These are phyloP conservation scores for Calonectria montana DNA, from an alignment of 2,329 filamentous ascomycete genomes.

Conservation along the genomic window DNA sequence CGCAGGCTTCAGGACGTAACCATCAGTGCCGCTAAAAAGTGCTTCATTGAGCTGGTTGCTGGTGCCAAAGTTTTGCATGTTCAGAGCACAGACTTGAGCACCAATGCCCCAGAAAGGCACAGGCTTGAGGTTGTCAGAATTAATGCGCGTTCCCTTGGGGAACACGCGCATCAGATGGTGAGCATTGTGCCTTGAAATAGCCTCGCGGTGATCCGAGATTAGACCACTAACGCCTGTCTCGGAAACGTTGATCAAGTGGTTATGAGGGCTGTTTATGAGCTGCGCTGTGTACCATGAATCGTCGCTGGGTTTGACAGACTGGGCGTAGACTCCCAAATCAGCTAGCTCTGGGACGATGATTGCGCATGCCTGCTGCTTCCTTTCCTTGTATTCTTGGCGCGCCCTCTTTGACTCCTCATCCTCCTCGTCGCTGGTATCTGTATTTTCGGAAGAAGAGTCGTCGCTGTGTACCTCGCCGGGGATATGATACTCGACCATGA, in stretches of 20 bases:
- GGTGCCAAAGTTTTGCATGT: constrained; percentile 76
- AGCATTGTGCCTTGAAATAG: constrained; percentile 70
- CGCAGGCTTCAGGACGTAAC: constrained; percentile 74
- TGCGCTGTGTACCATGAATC: constrained; percentile 72
- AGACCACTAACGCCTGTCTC: constrained; percentile 68
- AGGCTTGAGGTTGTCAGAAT: constrained; percentile 72
- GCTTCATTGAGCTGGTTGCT: constrained; percentile 77
- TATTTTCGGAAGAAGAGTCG: constrained; percentile 30
- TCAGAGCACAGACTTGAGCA: constrained; percentile 76
- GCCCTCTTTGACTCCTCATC: constrained; percentile 58
- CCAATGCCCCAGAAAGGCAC: constrained; percentile 75
- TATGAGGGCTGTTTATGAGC: constrained; percentile 68
- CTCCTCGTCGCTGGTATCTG: constrained; percentile 50
- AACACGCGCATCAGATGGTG: constrained; percentile 77
- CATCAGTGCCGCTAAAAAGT: constrained; percentile 72
- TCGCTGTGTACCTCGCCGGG: constrained; percentile 59
- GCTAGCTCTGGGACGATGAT: constrained; percentile 74
- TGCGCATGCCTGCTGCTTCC: constrained; percentile 60
- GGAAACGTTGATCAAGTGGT: constrained; percentile 77
- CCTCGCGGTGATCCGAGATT: constrained; percentile 58
- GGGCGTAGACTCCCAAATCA: constrained; percentile 74
- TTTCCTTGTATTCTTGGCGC: constrained; percentile 63
- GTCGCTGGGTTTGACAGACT: constrained; percentile 75
- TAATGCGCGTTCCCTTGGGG: constrained; percentile 76
- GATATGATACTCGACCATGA: constrained; percentile 77